Evolutionary conservation across 2,329 filamentous ascomycete genomes (phyloP), one percentile per base, ranked within the genome.

Genomic region (Leptographium flavum): DNA sequence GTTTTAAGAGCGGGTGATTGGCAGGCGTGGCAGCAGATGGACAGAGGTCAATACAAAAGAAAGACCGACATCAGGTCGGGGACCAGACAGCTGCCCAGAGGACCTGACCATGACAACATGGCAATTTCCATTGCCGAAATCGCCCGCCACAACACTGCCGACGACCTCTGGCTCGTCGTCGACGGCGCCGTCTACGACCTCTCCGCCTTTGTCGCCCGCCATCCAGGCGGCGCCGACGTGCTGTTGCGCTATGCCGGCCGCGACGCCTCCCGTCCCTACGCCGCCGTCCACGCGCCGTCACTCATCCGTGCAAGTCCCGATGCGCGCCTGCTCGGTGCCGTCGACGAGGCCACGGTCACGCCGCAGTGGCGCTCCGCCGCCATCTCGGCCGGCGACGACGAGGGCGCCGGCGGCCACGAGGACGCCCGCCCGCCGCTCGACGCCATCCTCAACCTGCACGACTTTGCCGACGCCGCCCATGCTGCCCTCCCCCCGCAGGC

Each of bases 241-340:
- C 63, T 79, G 32, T 56, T 66, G 27, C 60, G 63, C 39, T 67
- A 68, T 45, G 70, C 70, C 31, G 73, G 73, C n/a, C 61, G 60
- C 22, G 70, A 76, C 58, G 73, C 72, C 3, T 72, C 69, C 23
- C 64, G 61, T 45, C 63, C 62, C 44, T 81, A 71, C 59, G 68
- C 67, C 36, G 58, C 62, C 47, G 63, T 73, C 14, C 73, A 77
- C 51, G 61, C 64, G 0, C 62, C 65, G 1, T 61, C 58, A 11
- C 55, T 70, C 3, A 57, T 70, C 21, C 50, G 58, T 4, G 55
- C 58, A 28, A 59, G 60, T 38, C 60, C 76, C 45, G 57, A 66
- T 21, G 55, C 63, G 7, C 70, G 69, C 46, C 60, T 68, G 43
- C 63, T 70, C 37, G 74, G 74, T 14, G 56, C 56, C 2, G 59